Evolutionary conservation across 2,329 filamentous ascomycete genomes (phyloP).

Genomic region (Huntiella moniliformis): DNA sequence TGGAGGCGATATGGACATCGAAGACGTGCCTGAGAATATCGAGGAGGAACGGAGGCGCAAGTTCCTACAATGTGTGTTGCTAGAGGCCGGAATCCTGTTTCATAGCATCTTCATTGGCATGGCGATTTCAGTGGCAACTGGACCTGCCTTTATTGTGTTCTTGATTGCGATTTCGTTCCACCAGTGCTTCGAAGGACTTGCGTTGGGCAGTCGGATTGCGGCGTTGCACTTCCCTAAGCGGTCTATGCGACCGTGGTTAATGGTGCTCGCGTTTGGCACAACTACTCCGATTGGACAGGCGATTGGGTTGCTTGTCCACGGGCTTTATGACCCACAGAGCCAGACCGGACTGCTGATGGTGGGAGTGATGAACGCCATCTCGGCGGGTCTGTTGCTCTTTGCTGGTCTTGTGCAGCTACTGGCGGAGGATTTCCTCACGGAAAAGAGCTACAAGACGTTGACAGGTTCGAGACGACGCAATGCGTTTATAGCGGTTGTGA

Average conservation of each 20-base stretch:
- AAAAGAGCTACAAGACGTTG: slow-evolving; percentile 52
- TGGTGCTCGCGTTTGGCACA: slow-evolving; percentile 58
- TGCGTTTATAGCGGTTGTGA: slow-evolving; percentile 44
- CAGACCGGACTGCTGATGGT: slow-evolving; percentile 63
- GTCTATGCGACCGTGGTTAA: slow-evolving; percentile 63
- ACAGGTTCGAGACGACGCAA: slow-evolving; percentile 40
- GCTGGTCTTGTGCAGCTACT: slow-evolving; percentile 70
- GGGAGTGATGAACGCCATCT: slow-evolving; percentile 75
- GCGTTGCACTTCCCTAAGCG: slow-evolving; percentile 59
- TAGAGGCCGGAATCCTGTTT: slow-evolving; percentile 71
- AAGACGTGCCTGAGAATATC: slow-evolving; percentile 8
- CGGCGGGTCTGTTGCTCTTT: slow-evolving; percentile 61
- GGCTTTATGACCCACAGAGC: slow-evolving; percentile 61
- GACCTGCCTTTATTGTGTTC: slow-evolving; percentile 61
- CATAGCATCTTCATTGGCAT: slow-evolving; percentile 77
- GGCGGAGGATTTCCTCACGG: slow-evolving; percentile 64
- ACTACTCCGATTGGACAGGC: slow-evolving; percentile 72
- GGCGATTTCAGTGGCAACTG: slow-evolving; percentile 65
- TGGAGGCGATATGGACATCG: slow-evolving; percentile 11
- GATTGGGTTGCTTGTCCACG: slow-evolving; percentile 59
- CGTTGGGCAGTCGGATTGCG: slow-evolving; percentile 64
- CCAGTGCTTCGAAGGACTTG: slow-evolving; percentile 76
- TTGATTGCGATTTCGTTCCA: slow-evolving; percentile 68
- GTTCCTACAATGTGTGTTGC: slow-evolving; percentile 57
- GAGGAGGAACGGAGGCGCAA: slow-evolving; percentile 45